Base-by-base conservation (phyloP, 139 green algal species). In the Medakamo hakoo region DNA sequence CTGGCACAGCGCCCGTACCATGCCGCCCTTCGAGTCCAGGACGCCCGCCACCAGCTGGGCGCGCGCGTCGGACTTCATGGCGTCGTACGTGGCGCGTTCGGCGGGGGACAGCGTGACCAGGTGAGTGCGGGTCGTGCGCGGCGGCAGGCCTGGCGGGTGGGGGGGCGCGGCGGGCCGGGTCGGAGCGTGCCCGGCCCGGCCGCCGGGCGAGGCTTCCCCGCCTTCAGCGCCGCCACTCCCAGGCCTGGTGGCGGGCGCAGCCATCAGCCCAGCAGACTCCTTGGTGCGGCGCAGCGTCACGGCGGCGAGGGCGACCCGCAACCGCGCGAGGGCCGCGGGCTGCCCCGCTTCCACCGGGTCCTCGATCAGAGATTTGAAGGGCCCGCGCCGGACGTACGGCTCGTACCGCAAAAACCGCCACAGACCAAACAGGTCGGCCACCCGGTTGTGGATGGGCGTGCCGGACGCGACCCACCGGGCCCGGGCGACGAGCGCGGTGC, bases 381-480 rank as follows among this genome's bases (percentile, higher is more conserved):
- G 40, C 23, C 60, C 40, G 4, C 62, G 56, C 27, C 80, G 55
- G 66, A 49, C 60, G 74, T 84, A 84, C n/a, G 80, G 80, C 74
- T 83, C 22, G 72, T 79, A 76, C 30, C 66, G 63, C 60, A 88
- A 66, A 69, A 88, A 95, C 59, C 73, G 68, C 68, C 97, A 94
- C 75, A 94, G 94, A 18, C 64, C 73, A 67, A 84, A 93, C 20
- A 97, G 73, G 71, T 97, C 90, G 55, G 92, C 82, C 32, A 97
- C 66, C 27, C 72, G 78, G 80, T 97, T 97, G 71, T 96, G 89
- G 22, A 97, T 90, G 26, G 90, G 90, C 52, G 90, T 97, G 30
- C 90, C 90, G 26, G 63, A 86, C 40, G 97, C 73, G 67, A 87
- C 96, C 90, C 90, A 95, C 49, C 86, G 66, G 30, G 60, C 20